phyloP scores from a whole-genome alignment of 2,329 filamentous ascomycete species.

The Thelonectria discophora region DNA sequence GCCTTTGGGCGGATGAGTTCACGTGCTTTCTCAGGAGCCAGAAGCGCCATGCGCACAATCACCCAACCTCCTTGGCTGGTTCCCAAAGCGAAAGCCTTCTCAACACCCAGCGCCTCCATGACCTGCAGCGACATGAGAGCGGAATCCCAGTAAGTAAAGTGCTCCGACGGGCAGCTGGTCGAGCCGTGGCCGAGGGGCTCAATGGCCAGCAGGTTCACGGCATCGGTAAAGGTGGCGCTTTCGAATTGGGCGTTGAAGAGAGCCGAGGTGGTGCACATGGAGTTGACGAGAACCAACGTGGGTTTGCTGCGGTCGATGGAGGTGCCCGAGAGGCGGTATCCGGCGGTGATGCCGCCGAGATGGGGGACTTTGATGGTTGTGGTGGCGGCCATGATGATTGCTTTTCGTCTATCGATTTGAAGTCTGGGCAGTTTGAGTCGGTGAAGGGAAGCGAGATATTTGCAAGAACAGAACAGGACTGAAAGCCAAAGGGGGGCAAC shows the following conservation, averaged over 20 bases:
- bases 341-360: constrained; percentile 57
- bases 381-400: constrained; percentile 47
- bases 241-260: constrained; percentile 57
- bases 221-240: constrained; percentile 50
- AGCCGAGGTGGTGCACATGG: constrained; percentile 59
- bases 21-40: constrained; percentile 57
- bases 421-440: neutral
- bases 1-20: neutral
- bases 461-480: neutral
- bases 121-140: constrained; percentile 65
- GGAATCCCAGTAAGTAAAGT: constrained; percentile 66
- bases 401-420: neutral
- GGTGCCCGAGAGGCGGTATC: constrained; percentile 54
- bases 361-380: constrained; percentile 58
- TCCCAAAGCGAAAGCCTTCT: constrained; percentile 59
- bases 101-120: constrained; percentile 58
- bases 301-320: constrained; percentile 60
- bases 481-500: neutral
- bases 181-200: constrained; percentile 63
- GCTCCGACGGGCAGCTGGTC: constrained; percentile 53
- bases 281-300: constrained; percentile 61
- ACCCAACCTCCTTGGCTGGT: constrained; percentile 64
- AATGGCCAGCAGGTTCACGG: constrained; percentile 60
- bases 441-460: neutral
- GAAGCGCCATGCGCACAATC: constrained; percentile 58